Percentiles rank a stretch among this genome's conserved stretches.
phyloP scores from a whole-genome alignment of 495 filamentous ascomycete genomes.

The Aspergillus baeticus region DNA sequence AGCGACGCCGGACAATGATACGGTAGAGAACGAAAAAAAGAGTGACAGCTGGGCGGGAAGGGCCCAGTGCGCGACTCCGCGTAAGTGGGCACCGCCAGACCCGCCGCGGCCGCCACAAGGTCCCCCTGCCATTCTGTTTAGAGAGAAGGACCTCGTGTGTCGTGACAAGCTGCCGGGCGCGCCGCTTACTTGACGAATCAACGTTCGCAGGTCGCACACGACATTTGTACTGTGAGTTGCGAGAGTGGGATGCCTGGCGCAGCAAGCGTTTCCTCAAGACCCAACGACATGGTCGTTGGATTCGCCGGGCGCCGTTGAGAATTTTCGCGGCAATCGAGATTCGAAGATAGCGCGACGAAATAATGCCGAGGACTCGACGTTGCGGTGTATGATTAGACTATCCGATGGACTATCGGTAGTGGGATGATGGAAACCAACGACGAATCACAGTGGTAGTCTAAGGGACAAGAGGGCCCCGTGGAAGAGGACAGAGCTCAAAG shows the following conservation, averaged over 20 bases:
- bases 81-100: conserved; percentile 7
- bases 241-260: conserved; percentile 4
- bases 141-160: conserved; percentile 1
- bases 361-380: background rate
- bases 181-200: conserved; percentile 17
- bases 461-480: too few relatives aligned
- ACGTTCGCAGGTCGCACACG: background rate
- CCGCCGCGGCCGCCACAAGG: background rate
- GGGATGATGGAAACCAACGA: too few relatives aligned
- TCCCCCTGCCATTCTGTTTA: background rate
- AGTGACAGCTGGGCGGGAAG: background rate
- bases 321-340: background rate
- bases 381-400: too few relatives aligned
- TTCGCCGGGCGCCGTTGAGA: background rate
- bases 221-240: background rate
- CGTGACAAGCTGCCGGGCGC: background rate
- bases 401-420: too few relatives aligned
- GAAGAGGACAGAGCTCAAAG: too few relatives aligned
- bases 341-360: background rate
- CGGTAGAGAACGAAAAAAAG: background rate
- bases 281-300: background rate
- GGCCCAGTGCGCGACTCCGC: background rate
- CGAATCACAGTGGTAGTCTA: too few relatives aligned
- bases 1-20: background rate
- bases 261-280: background rate